Conservation (phyloP, 768 basidiomycete species). For the Punctularia strigosozonata region DNA sequence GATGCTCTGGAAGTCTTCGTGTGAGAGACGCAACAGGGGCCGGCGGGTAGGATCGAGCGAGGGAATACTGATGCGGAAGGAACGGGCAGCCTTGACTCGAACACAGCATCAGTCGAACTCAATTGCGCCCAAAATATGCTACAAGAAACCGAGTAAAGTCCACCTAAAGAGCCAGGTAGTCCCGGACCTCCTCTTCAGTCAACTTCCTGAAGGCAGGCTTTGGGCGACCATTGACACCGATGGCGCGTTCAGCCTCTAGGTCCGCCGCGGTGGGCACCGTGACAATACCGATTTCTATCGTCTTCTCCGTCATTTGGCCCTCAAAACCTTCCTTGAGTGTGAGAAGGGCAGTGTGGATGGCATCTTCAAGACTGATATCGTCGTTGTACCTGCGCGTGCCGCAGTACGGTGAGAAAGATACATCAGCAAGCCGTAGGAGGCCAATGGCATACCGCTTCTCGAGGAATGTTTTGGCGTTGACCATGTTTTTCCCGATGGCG, state of each 20-base stretch:
- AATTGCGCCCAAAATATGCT: no score
- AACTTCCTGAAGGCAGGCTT: conserved; percentile 92
- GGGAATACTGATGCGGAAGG: no score
- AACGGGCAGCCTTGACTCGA: no score
- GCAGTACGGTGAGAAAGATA: conserved; percentile 8
- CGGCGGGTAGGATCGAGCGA: no score
- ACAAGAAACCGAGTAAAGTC: no score
- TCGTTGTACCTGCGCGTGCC: conserved; percentile 99
- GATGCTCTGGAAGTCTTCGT: no score
- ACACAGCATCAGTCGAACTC: no score
- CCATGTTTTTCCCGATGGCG: conserved; percentile 99
- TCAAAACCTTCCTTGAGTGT: conserved; percentile 99
- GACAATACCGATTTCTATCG: conserved; percentile 96
- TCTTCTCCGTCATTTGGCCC: conserved; percentile 99
- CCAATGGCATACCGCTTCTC: conserved; percentile 75
- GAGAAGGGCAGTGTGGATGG: conserved; percentile 94
- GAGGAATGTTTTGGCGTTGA: conserved; percentile 98
- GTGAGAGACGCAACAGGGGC: no score
- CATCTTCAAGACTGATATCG: conserved; percentile 96
- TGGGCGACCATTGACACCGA: conserved; percentile 54
- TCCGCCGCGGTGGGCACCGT: conserved; percentile 72
- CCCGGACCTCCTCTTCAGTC: conserved; percentile 91
- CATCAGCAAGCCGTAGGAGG: conserved; percentile 1
- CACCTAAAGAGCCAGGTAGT: conserved; percentile 77
- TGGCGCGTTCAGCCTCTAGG: conserved; percentile 59